phyloP scores from a whole-genome alignment of 331 rosid species.

The Telfairia occidentalis region DNA sequence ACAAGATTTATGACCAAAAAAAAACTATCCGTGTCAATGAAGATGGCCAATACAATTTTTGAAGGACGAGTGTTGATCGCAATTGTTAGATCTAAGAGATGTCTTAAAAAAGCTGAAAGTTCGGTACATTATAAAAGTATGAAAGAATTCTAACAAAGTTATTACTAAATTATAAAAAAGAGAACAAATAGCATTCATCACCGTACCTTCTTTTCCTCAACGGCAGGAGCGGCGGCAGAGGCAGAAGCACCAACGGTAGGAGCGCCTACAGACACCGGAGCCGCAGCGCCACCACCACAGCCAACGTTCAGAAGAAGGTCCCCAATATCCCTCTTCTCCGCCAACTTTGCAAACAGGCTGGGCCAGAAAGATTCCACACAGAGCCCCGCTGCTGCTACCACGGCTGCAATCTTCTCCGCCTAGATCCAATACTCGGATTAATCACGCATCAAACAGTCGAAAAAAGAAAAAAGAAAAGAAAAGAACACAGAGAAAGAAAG shows the following conservation, averaged over 20 bases:
- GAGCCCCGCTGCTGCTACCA: slow-evolving; percentile 52
- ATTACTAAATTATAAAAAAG: not conserved
- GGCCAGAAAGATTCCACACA: slow-evolving; percentile 67
- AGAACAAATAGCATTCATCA: not conserved
- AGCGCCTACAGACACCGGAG: slow-evolving; percentile 30
- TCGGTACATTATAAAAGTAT: not conserved
- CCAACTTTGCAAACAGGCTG: slow-evolving; percentile 56
- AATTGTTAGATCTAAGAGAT: not conserved
- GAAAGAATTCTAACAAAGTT: not conserved
- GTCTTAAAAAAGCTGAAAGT: not conserved
- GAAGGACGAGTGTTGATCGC: too few relatives aligned
- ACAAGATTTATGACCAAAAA: too few relatives aligned
- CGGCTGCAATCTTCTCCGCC: slow-evolving; percentile 60
- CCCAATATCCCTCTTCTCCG: slow-evolving; percentile 46
- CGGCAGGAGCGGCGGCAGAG: slow-evolving; percentile 22
- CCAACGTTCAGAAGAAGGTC: slow-evolving; percentile 60
- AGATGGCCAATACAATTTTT: not conserved
- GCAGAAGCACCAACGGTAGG: slow-evolving; percentile 21
- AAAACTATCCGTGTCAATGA: not conserved
- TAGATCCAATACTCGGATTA: slow-evolving; percentile 5
- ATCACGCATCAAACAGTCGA: not conserved
- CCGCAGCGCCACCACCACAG: slow-evolving; percentile 45
- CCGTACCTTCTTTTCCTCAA: slow-evolving; percentile 34
- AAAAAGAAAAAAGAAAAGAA: not conserved
- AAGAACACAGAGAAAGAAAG: not conserved